Evolutionary conservation across 768 basidiomycete genomes (phyloP), one percentile per base, ranked within the genome.

Genomic region (Porpolomopsis calyptriformis): DNA sequence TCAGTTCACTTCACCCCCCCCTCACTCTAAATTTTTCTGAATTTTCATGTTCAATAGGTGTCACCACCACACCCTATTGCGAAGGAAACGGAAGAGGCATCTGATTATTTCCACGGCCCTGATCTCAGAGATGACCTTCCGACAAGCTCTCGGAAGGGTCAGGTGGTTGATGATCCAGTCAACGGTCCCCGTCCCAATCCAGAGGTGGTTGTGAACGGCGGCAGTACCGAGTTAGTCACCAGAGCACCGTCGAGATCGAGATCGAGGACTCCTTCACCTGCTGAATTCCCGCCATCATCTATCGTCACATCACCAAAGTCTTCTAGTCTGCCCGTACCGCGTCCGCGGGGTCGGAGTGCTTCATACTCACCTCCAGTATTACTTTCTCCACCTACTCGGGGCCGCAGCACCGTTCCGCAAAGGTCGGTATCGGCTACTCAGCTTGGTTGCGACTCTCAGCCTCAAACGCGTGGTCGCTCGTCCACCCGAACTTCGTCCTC

Each of bases 91-190:
- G 60, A 60, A 31, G 67, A 68, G 50, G 73, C 74, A 12, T 76
- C 74, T 52, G 77, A 81, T 54, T 77, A 77, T 60, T 80, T 80
- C 52, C 72, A 63, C 8, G 77, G 74, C 1, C 71, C 78, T 7
- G 76, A 78, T 55, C 64, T 78, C 11, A 74, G 73, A 2, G 73
- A 73, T 43, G 76, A 74, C 49, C 73, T 66, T 47, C 56, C 60
- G 8, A 37, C 43, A 19, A 42, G 34, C 43, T 10, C 25, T 29
- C 4, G 36, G 7, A 12, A 46, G 51, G 25, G 49, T 58, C 46
- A 9, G 8, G 18, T 18, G 9, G 31, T 10, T 18, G 23, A 25
- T n/a, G n/a, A n/a, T n/a, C n/a, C n/a, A n/a, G n/a, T n/a, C n/a
- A n/a, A n/a, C n/a, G n/a, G n/a, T n/a, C n/a, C n/a, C n/a, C n/a